Evolutionary conservation across 306 rosid species (phyloP).

Genomic region (Quercus cerris): DNA sequence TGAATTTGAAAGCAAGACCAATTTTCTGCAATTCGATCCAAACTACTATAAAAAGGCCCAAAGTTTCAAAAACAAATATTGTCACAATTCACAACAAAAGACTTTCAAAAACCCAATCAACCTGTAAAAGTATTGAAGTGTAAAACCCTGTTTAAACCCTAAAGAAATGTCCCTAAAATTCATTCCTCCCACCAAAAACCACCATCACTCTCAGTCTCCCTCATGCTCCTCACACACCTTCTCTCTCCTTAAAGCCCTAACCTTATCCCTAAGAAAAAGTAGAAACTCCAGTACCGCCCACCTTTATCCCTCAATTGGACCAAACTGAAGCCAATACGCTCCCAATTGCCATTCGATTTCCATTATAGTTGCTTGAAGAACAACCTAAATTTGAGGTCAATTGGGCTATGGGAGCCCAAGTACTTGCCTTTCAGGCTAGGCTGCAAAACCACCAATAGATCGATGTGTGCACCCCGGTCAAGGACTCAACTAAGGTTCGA

Average conservation of each 20-base stretch:
- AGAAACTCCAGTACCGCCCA: slow-evolving; percentile 17
- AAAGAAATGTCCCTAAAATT: slow-evolving; percentile 35
- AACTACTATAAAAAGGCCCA: too few species aligned
- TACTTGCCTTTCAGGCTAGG: slow-evolving; percentile 89
- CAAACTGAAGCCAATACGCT: slow-evolving; percentile 42
- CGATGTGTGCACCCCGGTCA: slow-evolving; percentile 32
- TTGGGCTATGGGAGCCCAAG: slow-evolving; percentile 81
- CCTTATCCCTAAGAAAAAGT: not conserved
- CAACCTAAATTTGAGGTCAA: slow-evolving; percentile 61
- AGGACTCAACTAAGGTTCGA: too few species aligned
- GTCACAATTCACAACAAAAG: too few species aligned
- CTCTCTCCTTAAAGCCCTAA: slow-evolving; percentile 40
- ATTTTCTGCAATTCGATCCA: too few species aligned
- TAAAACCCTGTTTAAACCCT: slow-evolving; percentile 32
- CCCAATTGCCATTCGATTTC: slow-evolving; percentile 80
- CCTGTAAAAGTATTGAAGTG: too few species aligned
- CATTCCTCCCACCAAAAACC: slow-evolving; percentile 52
- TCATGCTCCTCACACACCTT: slow-evolving; percentile 63
- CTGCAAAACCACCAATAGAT: slow-evolving; percentile 64
- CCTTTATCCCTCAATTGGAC: slow-evolving; percentile 68
- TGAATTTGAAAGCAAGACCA: too few species aligned
- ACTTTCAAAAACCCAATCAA: too few species aligned
- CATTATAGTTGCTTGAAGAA: slow-evolving; percentile 80
- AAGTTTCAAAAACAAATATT: too few species aligned
- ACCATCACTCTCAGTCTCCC: slow-evolving; percentile 2